Evolutionary conservation across 140 eudicot genomes (phyloP), one percentile per base, ranked within the genome.

Genomic region (Cichorium intybus): DNA sequence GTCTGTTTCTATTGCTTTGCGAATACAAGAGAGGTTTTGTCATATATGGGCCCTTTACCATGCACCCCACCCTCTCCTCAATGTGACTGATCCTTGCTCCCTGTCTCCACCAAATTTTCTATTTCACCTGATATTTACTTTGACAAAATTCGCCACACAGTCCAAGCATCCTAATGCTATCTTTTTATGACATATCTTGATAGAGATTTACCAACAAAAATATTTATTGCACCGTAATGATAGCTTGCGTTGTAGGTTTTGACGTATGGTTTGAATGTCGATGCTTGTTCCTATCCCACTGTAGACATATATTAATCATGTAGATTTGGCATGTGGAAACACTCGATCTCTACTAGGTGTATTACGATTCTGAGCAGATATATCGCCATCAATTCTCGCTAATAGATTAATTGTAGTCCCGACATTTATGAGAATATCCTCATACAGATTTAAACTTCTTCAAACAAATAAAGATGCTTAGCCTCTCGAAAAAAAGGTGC

Each of bases 1-100:
- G 57, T 50, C 60, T 64, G 67, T 74, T 56, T 74, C 60, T 66
- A 57, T 49, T 73, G 72, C 79, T 65, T 64, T 65, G 24, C 37
- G 50, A 29, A 50, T 60, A 61, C 69, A 50, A 35, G 68, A 66
- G 69, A 74, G 48, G 79, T 74, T 74, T 74, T 56, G 73, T 24
- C 73, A 65, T 57, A 46, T 45, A 65, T 47, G 78, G 73, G 78
- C 55, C 78, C 73, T 53, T 47, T 56, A 16, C 41, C 56, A 72
- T 70, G 67, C 61, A 47, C 74, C 70, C 69, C 70, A 51, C 37
- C 60, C 60, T 52, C 60, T 71, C 28, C 46, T 71, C 28, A 53
- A 74, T 66, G 67, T 74, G 68, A 74, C 73, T 21, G 45, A 58
- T 65, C 62, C 51, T 74, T 66, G 79, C 41, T 66, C 61, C 74